Evolutionary conservation across 2,329 filamentous ascomycete species (phyloP), one percentile per base, ranked within the genome.

Genomic region (Fusarium sacchari): DNA sequence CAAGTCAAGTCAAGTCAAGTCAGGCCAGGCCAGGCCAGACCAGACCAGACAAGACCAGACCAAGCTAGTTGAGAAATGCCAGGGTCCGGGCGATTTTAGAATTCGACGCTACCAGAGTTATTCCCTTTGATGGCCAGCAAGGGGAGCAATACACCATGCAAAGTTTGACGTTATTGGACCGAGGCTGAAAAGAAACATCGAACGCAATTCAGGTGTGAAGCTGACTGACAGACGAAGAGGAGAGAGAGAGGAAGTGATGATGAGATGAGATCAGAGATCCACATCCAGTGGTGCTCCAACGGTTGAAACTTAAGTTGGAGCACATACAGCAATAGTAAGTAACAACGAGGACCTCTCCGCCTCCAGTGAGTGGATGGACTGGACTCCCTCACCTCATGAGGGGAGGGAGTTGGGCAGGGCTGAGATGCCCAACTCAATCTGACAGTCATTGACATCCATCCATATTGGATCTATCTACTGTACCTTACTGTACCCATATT

Each of bases 1-100:
- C 28, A 28, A 22, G 43, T 26, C 43, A 44, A 28, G n/a, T n/a
- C n/a, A 24, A 50, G 47, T 49, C 28, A 28, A 22, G 43, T 26
- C 43, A 44, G n/a, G n/a, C n/a, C n/a, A 28, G 32, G 46, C 32
- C 28, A 28, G 14, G 43, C 20, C 43, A 46, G 17, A 7, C 15
- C 37, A 24, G n/a, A 8, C 20, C 42, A 47, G 26, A 20, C 26
- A 37, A 60, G 32, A 15, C 47, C 46, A 32, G 14, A n/a, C 28
- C 47, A 34, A n/a, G 36, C 32, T 24, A 53, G 34, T 18, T 53
- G 24, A 53, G 36, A 53, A 40, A 26, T 37, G 60, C 53, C 42
- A 65, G 62, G 62, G 62, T 63, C 46, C 22, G 62, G 46, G 46
- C 46, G 47, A 60, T 62, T 65, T 65, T 43, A 60, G 52, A 60